phyloP scores from a whole-genome alignment of 345 rosid genomes.

The Nasturtium officinale region DNA sequence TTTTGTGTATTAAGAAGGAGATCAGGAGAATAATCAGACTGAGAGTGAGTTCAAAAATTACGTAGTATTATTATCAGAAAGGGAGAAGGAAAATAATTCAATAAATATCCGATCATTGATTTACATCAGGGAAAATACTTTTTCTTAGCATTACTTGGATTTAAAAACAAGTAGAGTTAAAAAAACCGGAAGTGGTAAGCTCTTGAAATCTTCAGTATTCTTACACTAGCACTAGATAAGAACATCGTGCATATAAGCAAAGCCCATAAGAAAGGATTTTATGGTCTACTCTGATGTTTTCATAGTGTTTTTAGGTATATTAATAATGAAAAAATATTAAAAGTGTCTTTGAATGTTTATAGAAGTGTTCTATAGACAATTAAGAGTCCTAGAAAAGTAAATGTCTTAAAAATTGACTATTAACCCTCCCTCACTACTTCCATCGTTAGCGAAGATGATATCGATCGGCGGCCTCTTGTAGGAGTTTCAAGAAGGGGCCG shows the following conservation, averaged over 20 bases:
- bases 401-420: too few relatives aligned
- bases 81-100: background rate
- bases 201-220: slow-evolving; percentile 88
- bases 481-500: too few relatives aligned
- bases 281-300: too few relatives aligned
- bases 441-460: too few relatives aligned
- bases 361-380: too few relatives aligned
- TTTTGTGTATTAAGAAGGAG: background rate
- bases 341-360: too few relatives aligned
- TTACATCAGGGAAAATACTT: slow-evolving; percentile 26
- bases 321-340: too few relatives aligned
- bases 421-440: too few relatives aligned
- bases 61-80: background rate
- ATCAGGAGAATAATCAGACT: slow-evolving; percentile 4
- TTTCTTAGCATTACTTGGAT: slow-evolving; percentile 13
- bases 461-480: too few relatives aligned
- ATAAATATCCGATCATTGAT: slow-evolving; percentile 31
- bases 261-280: too few relatives aligned
- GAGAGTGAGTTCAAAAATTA: slow-evolving; percentile 1
- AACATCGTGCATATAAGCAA: slow-evolving; percentile 67
- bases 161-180: slow-evolving; percentile 16
- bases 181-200: slow-evolving; percentile 43
- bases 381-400: too few relatives aligned
- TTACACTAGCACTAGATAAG: slow-evolving; percentile 77
- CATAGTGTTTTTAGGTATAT: too few relatives aligned